Conservation (phyloP, 1,139 yeast species). For the Saccharomyces hybrid region DNA sequence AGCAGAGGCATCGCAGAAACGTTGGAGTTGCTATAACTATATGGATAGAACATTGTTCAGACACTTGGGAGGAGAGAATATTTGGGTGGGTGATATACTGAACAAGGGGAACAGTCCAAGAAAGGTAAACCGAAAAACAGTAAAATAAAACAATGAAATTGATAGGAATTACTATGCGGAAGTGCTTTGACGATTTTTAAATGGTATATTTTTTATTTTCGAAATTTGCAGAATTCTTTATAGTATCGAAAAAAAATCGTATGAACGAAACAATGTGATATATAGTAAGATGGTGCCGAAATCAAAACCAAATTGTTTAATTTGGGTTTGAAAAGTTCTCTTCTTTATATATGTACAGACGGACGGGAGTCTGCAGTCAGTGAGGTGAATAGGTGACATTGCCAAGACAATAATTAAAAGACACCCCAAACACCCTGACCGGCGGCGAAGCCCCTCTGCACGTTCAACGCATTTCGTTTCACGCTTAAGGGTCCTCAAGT, state of each 20-base stretch:
- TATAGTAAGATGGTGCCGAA: background rate
- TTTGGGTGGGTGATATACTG: background rate
- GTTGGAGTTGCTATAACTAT: background rate
- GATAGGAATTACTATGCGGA: background rate
- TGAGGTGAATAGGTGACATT: background rate
- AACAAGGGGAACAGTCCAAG: background rate
- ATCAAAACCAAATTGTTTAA: background rate
- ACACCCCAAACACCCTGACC: slow-evolving; percentile 1
- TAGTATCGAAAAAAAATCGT: background rate
- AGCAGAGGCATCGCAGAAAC: background rate
- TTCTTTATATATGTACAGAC: background rate
- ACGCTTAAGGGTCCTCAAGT: slow-evolving; percentile 1
- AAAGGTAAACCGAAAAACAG: background rate
- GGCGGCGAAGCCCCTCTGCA: slow-evolving; percentile 1
- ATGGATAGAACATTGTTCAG: background rate
- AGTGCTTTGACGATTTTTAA: background rate
- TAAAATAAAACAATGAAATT: background rate
- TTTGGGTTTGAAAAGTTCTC: background rate
- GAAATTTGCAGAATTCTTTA: background rate
- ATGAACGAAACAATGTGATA: background rate
- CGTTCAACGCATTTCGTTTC: background rate
- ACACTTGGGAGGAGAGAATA: background rate
- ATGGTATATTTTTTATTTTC: background rate
- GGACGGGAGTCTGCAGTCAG: background rate
- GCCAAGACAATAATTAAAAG: slow-evolving; percentile 1